A percentile compares a stretch with the other conserved stretches of the same genome.
phyloP scores from a whole-genome alignment of 1,139 yeast species.

The Zygoascus meyerae region DNA sequence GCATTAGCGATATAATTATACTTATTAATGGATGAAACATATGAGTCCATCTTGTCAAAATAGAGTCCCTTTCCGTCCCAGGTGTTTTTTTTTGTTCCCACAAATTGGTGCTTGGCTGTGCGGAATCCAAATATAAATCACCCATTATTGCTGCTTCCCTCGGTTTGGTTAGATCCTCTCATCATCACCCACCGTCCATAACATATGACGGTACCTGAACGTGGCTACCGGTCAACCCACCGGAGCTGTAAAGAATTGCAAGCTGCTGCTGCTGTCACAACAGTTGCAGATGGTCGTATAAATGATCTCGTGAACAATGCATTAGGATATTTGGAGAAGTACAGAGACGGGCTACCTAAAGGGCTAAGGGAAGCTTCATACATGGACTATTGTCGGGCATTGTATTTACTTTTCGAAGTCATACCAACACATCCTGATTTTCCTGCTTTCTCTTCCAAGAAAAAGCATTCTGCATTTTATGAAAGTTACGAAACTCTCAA shows the following conservation, averaged over 20 bases:
- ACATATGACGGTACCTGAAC: slow-evolving; percentile 6
- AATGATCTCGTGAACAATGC: slow-evolving; percentile 25
- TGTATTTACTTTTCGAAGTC: slow-evolving; percentile 19
- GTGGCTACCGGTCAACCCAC: slow-evolving; percentile 8
- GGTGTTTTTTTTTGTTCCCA: no score
- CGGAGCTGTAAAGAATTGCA: slow-evolving; percentile 19
- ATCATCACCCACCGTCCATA: not conserved
- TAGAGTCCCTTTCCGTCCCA: no score
- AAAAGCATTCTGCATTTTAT: slow-evolving; percentile 20
- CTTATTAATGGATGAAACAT: no score
- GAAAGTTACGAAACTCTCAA: slow-evolving; percentile 20
- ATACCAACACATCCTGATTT: slow-evolving; percentile 24
- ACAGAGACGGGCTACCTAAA: slow-evolving; percentile 19
- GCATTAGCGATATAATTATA: no score
- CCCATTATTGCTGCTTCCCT: no score
- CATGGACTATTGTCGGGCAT: slow-evolving; percentile 23
- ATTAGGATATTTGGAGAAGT: slow-evolving; percentile 24
- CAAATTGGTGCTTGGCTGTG: no score
- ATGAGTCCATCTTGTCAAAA: no score
- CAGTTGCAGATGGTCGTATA: slow-evolving; percentile 20
- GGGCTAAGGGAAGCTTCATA: slow-evolving; percentile 25
- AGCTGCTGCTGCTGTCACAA: slow-evolving; percentile 20
- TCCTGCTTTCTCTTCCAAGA: slow-evolving; percentile 16
- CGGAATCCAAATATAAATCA: no score
- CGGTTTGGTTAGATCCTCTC: no score